Conservation (phyloP, 2,329 filamentous ascomycete species). For the Alternaria consortialis region DNA sequence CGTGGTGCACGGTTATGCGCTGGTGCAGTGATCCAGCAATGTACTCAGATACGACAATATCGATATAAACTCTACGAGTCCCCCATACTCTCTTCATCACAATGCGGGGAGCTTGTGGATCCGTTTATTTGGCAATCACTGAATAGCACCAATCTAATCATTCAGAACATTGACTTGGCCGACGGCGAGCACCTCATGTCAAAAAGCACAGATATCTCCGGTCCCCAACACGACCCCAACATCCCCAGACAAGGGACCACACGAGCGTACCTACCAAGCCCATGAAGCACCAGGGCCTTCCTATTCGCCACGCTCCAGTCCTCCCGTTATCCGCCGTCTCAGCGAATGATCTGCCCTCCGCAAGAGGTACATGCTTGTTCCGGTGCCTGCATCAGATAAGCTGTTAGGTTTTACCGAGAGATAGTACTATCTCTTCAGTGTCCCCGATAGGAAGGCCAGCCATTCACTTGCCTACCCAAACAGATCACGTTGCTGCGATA, state of each 20-base stretch:
- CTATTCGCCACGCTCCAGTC: not conserved
- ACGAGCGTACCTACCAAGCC: not conserved
- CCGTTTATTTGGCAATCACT: not conserved
- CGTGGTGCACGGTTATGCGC: not conserved
- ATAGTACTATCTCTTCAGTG: conserved; percentile 25
- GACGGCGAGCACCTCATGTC: conserved; percentile 1
- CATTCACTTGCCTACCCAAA: conserved; percentile 7
- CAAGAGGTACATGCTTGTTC: not conserved
- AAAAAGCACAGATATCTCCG: not conserved
- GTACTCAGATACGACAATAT: conserved; percentile 12
- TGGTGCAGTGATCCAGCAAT: conserved; percentile 14
- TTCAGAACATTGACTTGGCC: not conserved
- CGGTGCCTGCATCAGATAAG: conserved; percentile 1
- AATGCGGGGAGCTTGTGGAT: not conserved
- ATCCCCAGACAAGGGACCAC: not conserved
- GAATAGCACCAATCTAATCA: not conserved
- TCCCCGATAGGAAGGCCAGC: conserved; percentile 47
- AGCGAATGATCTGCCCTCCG: not conserved
- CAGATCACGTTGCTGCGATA: not conserved
- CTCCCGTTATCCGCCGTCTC: not conserved
- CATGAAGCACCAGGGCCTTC: not conserved
- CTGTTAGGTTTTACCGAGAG: conserved; percentile 28
- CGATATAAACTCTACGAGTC: not conserved
- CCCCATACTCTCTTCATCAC: not conserved
- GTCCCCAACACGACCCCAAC: not conserved